These are phyloP conservation scores for Stevia rebaudiana DNA, from an alignment of 140 eudicot species.

Conservation along the genomic window DNA sequence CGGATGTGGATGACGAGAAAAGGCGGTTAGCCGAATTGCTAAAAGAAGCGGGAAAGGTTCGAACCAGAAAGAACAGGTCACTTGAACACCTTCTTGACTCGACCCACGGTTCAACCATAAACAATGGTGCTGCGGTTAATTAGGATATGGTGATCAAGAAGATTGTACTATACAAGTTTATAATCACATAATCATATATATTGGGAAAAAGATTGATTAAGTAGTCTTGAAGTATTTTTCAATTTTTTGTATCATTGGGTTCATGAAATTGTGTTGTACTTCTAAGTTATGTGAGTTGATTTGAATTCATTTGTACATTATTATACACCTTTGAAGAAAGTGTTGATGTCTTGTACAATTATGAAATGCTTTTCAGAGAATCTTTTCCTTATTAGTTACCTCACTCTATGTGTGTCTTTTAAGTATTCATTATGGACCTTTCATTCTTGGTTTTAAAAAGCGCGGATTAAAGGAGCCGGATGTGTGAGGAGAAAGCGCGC, in stretches of 20 bases:
- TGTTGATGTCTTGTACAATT: conserved; percentile 26
- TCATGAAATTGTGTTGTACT: conserved; percentile 17
- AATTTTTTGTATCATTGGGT: conserved; percentile 3
- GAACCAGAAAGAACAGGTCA: conserved; percentile 54
- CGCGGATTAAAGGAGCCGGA: too few species aligned
- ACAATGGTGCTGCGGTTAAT: conserved; percentile 14
- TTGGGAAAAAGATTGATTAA: background rate
- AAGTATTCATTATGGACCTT: conserved; percentile 8
- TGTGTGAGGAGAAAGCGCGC: too few species aligned
- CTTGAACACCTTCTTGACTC: conserved; percentile 61
- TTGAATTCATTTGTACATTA: conserved; percentile 29
- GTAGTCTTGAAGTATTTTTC: conserved; percentile 7
- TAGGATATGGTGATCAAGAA: conserved; percentile 13
- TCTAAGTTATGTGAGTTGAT: conserved; percentile 15
- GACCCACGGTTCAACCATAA: conserved; percentile 29
- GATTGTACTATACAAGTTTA: conserved; percentile 20
- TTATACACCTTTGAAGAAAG: conserved; percentile 20
- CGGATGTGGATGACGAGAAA: conserved; percentile 76
- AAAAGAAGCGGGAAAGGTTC: conserved; percentile 65
- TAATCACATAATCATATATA: conserved; percentile 31
- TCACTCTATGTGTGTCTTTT: conserved; percentile 13
- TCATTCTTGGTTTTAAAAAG: background rate
- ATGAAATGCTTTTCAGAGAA: conserved; percentile 23
- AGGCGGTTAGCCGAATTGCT: conserved; percentile 67
- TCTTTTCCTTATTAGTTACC: conserved; percentile 11